Evolutionary conservation across 1,284 basidiomycete genomes (phyloP), one percentile per base, ranked within the genome.

Genomic region (Marasmius fiardii): DNA sequence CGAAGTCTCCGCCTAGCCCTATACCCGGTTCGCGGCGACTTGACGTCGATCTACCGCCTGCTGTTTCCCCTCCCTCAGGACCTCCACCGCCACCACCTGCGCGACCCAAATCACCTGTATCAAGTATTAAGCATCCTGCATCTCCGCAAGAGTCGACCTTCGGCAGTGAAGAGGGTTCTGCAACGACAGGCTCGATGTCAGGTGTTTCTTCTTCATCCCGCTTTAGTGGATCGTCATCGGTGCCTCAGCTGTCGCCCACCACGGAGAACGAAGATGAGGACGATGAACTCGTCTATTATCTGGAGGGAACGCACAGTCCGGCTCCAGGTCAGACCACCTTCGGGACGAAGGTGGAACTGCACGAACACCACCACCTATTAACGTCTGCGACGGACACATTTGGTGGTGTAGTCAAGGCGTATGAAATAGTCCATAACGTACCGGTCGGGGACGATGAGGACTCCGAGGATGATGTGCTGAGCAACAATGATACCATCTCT

Each of bases 111-210:
- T 56, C 54, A 11, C 49, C 49, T 31, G 48, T 23, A 35, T 53
- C 52, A 52, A 63, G 43, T 50, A 58, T 33, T 56, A 55, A 51
- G 28, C 67, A 67, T 24, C 70, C 73, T 18, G 69, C 74, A 12
- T 77, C 76, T 14, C 76, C 77, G 14, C 63, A 73, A 52, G 74
- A 73, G 58, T 76, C 74, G 12, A 68, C 69, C 39, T 77, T 77
- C 54, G 73, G 70, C 51, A 73, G 73, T 48, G 74, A 74, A 57
- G 57, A 58, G 44, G 57, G 55, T 7, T 55, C 52, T 24, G 57
- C 51, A 23, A 54, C 52, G 12, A 50, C 55, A 26, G 68, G 69
- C 7, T 71, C 72, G 14, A 63, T 67, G 12, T 73, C 73, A 10
- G 70, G 71, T 7, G 72, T 69, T 56, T 69, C 70, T 18, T 64